Evolutionary conservation across 805 yeast genomes (phyloP), one percentile per base, ranked within the genome.

Genomic region (Spathaspora boniae): DNA sequence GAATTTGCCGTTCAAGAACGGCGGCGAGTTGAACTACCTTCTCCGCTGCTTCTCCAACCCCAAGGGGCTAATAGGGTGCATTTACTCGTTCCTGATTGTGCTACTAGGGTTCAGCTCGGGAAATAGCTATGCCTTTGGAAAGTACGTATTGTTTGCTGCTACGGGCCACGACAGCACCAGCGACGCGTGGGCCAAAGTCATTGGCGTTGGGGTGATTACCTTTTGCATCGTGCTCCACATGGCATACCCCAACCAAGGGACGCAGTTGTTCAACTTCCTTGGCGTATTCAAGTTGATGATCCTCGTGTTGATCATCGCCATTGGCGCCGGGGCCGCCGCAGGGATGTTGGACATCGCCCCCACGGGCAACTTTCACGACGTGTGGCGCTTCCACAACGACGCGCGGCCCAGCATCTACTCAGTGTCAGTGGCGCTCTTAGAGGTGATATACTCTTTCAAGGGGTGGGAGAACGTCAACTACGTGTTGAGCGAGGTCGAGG

Each of bases 381-480:
- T 68, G 29, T 76, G 74, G 62, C 42, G 44, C 22, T 40, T 39
- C 33, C 45, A 41, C 17, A 26, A 36, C 26, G 20, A 36, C 31
- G 16, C 38, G 16, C n/a, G 40, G 7, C 69, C 76, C 2, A 55
- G 51, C 29, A 45, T 61, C 8, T 80, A 76, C 46, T 70, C 74
- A 25, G 50, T 71, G 5, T 68, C 83, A 1, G 78, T 78, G 24
- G 83, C 80, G 0, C 49, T 79, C 22, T 51, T 79, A 24, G 74
- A 80, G 33, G 71, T 80, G 16, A 74, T 80, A 9, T 79, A 78
- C 48, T 76, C 84, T 0, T 79, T 77, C 54, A 73, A 78, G 40
- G 86, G 86, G 4, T 79, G 85, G 84, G 85, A 80, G 44, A 79
- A 79, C 44, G 80, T 80, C 28, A 80, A 80, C 48, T 72, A 76